These are phyloP conservation scores for Tetraselmis chui DNA, from an alignment of 139 green algal genomes.

Conservation along the genomic window DNA sequence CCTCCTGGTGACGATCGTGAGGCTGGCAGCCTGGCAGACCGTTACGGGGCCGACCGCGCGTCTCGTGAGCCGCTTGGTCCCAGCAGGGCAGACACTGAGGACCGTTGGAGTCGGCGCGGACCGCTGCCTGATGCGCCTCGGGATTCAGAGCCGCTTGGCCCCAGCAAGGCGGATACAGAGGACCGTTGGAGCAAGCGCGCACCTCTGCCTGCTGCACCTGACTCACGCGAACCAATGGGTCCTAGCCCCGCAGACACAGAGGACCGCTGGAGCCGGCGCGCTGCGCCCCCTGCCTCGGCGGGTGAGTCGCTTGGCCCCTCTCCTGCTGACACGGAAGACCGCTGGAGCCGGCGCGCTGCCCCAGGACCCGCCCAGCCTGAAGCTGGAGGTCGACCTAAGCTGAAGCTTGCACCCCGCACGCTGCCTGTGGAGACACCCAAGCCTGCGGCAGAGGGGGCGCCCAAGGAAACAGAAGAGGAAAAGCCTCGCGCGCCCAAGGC, in stretches of 20 bases:
- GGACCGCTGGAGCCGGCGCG: constrained; percentile 24
- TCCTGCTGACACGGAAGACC: not conserved
- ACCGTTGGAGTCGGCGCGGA: constrained; percentile 21
- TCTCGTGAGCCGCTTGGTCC: not conserved
- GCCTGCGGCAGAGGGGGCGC: not conserved
- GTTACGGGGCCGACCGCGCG: not conserved
- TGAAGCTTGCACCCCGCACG: constrained; percentile 56
- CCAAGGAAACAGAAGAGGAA: not conserved
- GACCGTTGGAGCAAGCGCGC: not conserved
- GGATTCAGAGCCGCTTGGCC: not conserved
- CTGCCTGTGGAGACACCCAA: constrained; percentile 25
- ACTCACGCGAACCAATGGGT: not conserved
- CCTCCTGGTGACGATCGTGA: constrained; percentile 4
- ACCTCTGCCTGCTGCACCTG: not conserved
- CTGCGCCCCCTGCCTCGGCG: not conserved
- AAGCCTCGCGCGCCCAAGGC: constrained; percentile 18
- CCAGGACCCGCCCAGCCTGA: not conserved
- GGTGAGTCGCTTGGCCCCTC: not conserved
- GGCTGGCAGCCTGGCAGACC: constrained; percentile 9
- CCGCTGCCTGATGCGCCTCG: not conserved
- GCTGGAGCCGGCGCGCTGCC: not conserved
- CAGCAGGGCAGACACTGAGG: constrained; percentile 29
- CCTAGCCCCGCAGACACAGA: constrained; percentile 29
- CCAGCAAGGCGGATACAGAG: not conserved
- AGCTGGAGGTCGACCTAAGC: constrained; percentile 34